These are phyloP conservation scores for Boletus mariae DNA, from an alignment of 1,284 basidiomycete species.

Conservation along the genomic window DNA sequence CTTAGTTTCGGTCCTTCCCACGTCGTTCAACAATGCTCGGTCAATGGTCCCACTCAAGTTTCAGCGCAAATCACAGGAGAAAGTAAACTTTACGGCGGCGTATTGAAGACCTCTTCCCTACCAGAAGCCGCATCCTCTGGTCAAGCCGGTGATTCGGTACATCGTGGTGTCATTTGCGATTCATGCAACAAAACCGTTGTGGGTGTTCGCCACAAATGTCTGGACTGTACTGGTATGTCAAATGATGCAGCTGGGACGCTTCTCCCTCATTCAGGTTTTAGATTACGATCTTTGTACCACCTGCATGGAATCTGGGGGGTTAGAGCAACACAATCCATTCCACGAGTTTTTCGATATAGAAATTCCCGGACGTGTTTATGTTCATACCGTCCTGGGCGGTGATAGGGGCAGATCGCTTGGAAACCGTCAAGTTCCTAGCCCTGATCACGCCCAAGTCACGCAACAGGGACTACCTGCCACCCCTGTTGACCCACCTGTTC, in stretches of 20 bases:
- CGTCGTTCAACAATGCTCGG: slow-evolving; percentile 21
- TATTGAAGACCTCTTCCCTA: neutral
- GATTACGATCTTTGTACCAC: slow-evolving; percentile 70
- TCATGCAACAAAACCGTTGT: slow-evolving; percentile 50
- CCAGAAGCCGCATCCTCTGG: neutral
- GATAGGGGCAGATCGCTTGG: slow-evolving; percentile 13
- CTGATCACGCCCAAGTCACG: slow-evolving; percentile 4
- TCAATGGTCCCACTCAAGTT: neutral
- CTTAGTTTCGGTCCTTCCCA: slow-evolving; percentile 31
- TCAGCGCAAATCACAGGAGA: slow-evolving; percentile 3
- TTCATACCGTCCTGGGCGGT: slow-evolving; percentile 53
- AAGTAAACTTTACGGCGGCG: neutral
- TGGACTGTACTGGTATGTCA: slow-evolving; percentile 62
- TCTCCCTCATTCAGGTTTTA: slow-evolving; percentile 17
- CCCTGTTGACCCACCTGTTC: slow-evolving; percentile 24
- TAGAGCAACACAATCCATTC: slow-evolving; percentile 50
- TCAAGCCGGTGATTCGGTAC: slow-evolving; percentile 8
- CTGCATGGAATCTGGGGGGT: slow-evolving; percentile 47
- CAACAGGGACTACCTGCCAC: neutral
- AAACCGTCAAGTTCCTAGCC: slow-evolving; percentile 2
- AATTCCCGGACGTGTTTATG: slow-evolving; percentile 58
- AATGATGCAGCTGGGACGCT: neutral
- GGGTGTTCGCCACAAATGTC: slow-evolving; percentile 69
- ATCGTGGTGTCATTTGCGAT: slow-evolving; percentile 38
- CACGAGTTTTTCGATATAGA: slow-evolving; percentile 70